Evolutionary conservation across 164 flowering plant species (phyloP), one percentile per base, ranked within the genome.

Genomic region (Magnolia changhungtana): DNA sequence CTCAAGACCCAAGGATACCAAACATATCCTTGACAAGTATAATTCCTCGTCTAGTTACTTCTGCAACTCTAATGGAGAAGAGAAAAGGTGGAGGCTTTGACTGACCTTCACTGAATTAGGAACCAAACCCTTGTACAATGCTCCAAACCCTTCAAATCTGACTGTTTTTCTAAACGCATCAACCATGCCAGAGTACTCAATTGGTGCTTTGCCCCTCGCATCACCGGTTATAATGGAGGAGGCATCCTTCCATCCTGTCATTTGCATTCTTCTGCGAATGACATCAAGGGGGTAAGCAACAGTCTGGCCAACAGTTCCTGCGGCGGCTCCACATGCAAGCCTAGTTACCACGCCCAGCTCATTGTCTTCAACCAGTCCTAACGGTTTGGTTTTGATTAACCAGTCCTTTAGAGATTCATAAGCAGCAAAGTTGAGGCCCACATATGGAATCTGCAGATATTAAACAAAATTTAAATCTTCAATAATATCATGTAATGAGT

Each of bases 281-380:
- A 95, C 99, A 84, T 95, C 99, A 71, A 95, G 95, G 29, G 98
- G 98, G 80, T 95, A 95, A 16, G 99, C 99, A 78, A 95, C 90
- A 10, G 99, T 95, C 81, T 95, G 99, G 27, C 99, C 99, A 67
- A 93, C 86, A 65, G 98, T 95, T 74, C 99, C 99, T 14, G 99
- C 99, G 72, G 87, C 97, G 75, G 99, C 99, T 20, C 99, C 99
- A 82, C 99, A 95, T 10, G 90, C 91, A 69, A 95, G 95, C 84
- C 87, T 88, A 52, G 99, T 93, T 3, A 87, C 78, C 78, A 95
- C 92, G 68, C 95, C 80, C 81, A 95, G 82, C 58, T 95, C 99
- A 72, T 79, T 21, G 77, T 87, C 87, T 51, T 90, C 79, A 74
- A 80, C 92, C 5, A 93, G 81, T 58, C 96, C 97, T 78, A 90